A percentile compares a stretch with the other conserved stretches of the same genome.
Conservation (phyloP, 805 yeast genomes). For the Myxozyma vanderwaltii region DNA sequence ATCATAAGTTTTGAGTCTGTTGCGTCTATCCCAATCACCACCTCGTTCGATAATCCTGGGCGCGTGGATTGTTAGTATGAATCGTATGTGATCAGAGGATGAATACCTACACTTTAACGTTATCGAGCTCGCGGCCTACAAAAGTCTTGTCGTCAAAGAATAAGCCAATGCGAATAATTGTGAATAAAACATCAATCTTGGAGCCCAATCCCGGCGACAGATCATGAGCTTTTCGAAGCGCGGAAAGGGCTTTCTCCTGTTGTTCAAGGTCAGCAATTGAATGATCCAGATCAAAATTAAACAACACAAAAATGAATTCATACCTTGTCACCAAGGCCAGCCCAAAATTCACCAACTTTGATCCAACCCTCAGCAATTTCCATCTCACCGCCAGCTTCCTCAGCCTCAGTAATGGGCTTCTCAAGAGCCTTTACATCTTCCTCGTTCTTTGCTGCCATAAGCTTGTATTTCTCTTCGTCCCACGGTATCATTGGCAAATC, state of each 20-base stretch:
- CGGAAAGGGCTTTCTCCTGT: conserved; percentile 28
- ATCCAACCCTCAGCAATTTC: conserved; percentile 77
- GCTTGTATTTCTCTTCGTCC: conserved; percentile 61
- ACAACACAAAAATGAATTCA: conserved; percentile 54
- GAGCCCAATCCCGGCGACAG: conserved; percentile 84
- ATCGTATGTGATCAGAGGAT: neutral
- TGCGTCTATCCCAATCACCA: conserved; percentile 99
- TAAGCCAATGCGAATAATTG: conserved; percentile 85
- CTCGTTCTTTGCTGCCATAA: conserved; percentile 57
- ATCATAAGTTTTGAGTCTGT: conserved; percentile 85
- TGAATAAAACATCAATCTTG: conserved; percentile 81
- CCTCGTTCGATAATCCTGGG: conserved; percentile 81
- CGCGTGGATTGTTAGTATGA: neutral
- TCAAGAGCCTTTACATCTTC: conserved; percentile 53
- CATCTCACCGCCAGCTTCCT: conserved; percentile 82
- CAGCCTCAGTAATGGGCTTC: conserved; percentile 51
- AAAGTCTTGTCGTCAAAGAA: conserved; percentile 77
- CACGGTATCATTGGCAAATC: conserved; percentile 50
- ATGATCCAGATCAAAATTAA: conserved; percentile 57
- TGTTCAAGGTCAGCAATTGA: neutral
- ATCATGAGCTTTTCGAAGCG: conserved; percentile 60
- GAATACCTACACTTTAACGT: conserved; percentile 51
- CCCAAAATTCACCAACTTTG: conserved; percentile 83
- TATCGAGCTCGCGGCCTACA: conserved; percentile 71
- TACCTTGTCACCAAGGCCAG: conserved; percentile 76